Conservation (phyloP, 1,139 yeast genomes). For the Nematodospora anomalae region DNA sequence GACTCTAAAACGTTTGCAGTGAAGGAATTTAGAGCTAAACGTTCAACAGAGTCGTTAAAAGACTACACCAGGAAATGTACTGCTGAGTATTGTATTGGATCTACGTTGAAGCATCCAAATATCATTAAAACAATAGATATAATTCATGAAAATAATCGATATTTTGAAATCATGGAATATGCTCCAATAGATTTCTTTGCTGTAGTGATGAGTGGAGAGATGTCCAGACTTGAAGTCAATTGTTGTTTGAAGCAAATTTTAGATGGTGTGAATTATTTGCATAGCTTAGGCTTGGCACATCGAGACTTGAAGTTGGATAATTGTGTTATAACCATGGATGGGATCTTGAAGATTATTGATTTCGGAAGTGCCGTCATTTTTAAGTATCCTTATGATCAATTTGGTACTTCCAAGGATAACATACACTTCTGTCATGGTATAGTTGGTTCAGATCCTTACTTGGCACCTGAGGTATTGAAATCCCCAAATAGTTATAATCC, state of each 20-base stretch:
- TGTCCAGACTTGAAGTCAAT: conserved; percentile 81
- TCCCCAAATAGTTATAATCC: conserved; percentile 77
- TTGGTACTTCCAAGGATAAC: conserved; percentile 47
- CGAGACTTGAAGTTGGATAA: conserved; percentile 93
- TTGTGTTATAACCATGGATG: conserved; percentile 84
- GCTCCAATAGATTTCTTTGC: conserved; percentile 97
- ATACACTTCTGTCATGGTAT: conserved; percentile 86
- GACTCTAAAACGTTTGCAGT: conserved; percentile 92
- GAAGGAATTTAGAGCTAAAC: conserved; percentile 88
- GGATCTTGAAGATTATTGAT: conserved; percentile 88
- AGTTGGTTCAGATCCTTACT: conserved; percentile 96
- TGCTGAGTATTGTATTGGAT: conserved; percentile 96
- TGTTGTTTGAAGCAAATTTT: conserved; percentile 88
- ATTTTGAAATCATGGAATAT: conserved; percentile 96
- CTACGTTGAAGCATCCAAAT: conserved; percentile 91
- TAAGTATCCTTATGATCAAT: conserved; percentile 80
- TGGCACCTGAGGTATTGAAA: conserved; percentile 92
- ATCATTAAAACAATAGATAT: conserved; percentile 93
- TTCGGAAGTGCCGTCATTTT: conserved; percentile 96
- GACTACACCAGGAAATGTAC: conserved; percentile 96
- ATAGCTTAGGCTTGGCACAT: conserved; percentile 88
- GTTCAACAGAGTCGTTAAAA: conserved; percentile 78
- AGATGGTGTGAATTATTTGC: conserved; percentile 82
- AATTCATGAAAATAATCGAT: conserved; percentile 79
- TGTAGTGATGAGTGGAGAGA: conserved; percentile 93